phyloP scores from a whole-genome alignment of 75 land plant species.

The Isoetes taiwanensis region DNA sequence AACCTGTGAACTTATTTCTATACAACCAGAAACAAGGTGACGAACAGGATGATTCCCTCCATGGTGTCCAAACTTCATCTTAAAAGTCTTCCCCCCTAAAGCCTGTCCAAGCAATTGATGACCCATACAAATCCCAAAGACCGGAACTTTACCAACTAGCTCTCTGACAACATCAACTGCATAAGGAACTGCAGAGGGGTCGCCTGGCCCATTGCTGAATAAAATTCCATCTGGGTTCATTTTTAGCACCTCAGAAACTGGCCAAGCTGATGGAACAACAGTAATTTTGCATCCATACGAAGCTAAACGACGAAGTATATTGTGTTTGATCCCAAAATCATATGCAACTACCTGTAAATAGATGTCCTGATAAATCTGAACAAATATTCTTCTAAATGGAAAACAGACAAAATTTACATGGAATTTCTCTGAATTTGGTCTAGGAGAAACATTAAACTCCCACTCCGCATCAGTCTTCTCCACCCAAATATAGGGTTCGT shows the following conservation, averaged over 20 bases:
- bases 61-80: slow-evolving; percentile 98
- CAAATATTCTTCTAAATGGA: not conserved
- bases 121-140: slow-evolving; percentile 99
- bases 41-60: slow-evolving; percentile 97
- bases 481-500: slow-evolving; percentile 66
- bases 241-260: slow-evolving; percentile 72
- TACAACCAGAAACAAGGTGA: slow-evolving; percentile 49
- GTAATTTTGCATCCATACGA: slow-evolving; percentile 89
- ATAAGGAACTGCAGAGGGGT: slow-evolving; percentile 95
- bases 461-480: slow-evolving; percentile 54
- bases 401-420: slow-evolving; percentile 33
- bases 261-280: slow-evolving; percentile 85
- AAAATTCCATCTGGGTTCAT: slow-evolving; percentile 89
- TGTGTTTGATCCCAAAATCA: slow-evolving; percentile 91
- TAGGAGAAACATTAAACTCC: slow-evolving; percentile 42
- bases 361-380: not conserved
- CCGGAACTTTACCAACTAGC: slow-evolving; percentile 71
- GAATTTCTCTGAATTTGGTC: slow-evolving; percentile 22
- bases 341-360: slow-evolving; percentile 76
- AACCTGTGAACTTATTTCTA: slow-evolving; percentile 94
- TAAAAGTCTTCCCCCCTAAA: slow-evolving; percentile 84
- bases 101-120: slow-evolving; percentile 95
- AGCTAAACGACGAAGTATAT: slow-evolving; percentile 72
- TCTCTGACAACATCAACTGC: slow-evolving; percentile 79
- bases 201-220: slow-evolving; percentile 97